These are phyloP conservation scores for Trichophyton equinum DNA, from an alignment of 2,329 filamentous ascomycete genomes.

Conservation along the genomic window DNA sequence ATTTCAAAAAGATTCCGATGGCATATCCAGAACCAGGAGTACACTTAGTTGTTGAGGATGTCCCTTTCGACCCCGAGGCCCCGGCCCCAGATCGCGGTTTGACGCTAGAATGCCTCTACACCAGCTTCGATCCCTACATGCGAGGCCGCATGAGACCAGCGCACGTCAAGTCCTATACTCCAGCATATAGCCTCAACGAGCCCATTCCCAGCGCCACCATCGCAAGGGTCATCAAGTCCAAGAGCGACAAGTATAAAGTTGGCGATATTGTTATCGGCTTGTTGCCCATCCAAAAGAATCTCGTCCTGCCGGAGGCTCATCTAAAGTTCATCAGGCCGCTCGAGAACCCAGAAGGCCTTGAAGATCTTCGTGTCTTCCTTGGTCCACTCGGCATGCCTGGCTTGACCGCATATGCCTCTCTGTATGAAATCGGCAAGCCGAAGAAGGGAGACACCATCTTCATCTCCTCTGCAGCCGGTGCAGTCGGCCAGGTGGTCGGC, in stretches of 20 bases:
- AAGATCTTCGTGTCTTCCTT: conserved; percentile 48
- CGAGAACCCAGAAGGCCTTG: conserved; percentile 49
- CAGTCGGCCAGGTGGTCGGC: conserved; percentile 71
- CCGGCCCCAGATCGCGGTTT: conserved; percentile 53
- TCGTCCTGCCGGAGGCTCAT: conserved; percentile 40
- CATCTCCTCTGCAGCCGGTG: conserved; percentile 65
- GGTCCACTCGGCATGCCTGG: conserved; percentile 70
- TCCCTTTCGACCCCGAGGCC: conserved; percentile 49
- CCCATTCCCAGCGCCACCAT: conserved; percentile 55
- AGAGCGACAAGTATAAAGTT: conserved; percentile 47
- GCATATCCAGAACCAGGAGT: conserved; percentile 58
- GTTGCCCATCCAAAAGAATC: conserved; percentile 58
- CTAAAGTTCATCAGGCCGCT: conserved; percentile 41
- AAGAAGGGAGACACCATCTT: conserved; percentile 73
- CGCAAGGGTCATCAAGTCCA: conserved; percentile 58
- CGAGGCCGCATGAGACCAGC: conserved; percentile 63
- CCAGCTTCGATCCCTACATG: conserved; percentile 75
- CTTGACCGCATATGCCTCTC: conserved; percentile 59
- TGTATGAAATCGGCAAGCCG: conserved; percentile 63
- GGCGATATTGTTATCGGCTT: conserved; percentile 54
- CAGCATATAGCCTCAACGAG: conserved; percentile 48
- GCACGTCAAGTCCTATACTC: conserved; percentile 52
- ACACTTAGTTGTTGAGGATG: conserved; percentile 55
- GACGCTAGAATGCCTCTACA: conserved; percentile 56
- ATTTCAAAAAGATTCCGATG: conserved; percentile 58